These are phyloP conservation scores for Psophocarpus tetragonolobus DNA, from an alignment of 306 rosid species.

Conservation along the genomic window DNA sequence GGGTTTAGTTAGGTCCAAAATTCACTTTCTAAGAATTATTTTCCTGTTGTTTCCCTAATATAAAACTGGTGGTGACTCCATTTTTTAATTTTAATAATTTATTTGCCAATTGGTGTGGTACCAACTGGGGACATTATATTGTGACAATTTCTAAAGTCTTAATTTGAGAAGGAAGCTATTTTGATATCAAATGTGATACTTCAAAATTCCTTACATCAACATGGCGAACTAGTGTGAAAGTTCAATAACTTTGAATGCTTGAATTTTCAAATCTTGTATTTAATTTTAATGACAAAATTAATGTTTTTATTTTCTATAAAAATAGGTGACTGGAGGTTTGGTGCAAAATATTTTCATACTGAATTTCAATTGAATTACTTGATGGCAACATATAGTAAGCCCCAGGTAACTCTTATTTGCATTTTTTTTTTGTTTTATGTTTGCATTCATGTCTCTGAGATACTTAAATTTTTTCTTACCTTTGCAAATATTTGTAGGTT, in stretches of 20 bases:
- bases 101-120: background rate
- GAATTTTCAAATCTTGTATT: constrained; percentile 2
- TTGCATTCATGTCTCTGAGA: constrained; percentile 11
- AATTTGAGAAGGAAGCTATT: constrained; percentile 9
- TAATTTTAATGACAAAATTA: constrained; percentile 1
- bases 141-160: background rate
- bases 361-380: constrained; percentile 74
- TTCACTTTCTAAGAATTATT: too few species aligned
- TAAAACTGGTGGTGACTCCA: background rate
- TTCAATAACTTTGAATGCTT: background rate
- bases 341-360: constrained; percentile 57
- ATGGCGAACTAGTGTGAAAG: background rate
- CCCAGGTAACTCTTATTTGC: constrained; percentile 62
- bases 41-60: background rate
- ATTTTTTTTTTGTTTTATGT: constrained; percentile 4
- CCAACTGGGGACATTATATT: background rate
- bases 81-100: background rate
- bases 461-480: constrained; percentile 8
- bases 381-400: constrained; percentile 87
- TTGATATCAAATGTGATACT: constrained; percentile 11
- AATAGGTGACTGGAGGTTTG: constrained; percentile 75
- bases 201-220: background rate
- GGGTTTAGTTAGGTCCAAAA: too few species aligned
- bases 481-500: constrained; percentile 59
- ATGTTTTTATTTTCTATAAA: constrained; percentile 15